Conservation (phyloP, 805 yeast genomes). For the Yamadazyma sp. region DNA sequence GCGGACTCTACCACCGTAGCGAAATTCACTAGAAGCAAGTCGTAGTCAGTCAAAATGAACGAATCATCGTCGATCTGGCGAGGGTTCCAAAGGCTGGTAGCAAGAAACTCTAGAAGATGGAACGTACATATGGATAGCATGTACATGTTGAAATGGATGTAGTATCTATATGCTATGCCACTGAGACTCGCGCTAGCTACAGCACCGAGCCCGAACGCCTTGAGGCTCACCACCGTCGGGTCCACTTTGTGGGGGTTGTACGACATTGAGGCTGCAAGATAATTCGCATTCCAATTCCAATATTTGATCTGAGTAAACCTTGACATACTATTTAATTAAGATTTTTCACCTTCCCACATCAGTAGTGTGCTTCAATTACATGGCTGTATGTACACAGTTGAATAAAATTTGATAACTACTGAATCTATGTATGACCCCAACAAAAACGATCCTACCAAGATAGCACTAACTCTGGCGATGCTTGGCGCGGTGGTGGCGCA, state of each 20-base stretch:
- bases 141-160: conserved; percentile 32
- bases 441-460: neutral
- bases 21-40: conserved; percentile 25
- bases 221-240: conserved; percentile 29
- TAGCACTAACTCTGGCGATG: conserved; percentile 6
- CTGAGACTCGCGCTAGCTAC: conserved; percentile 20
- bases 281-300: no score
- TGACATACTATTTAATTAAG: no score
- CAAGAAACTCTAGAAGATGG: conserved; percentile 79
- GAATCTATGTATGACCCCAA: conserved; percentile 1
- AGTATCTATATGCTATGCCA: neutral
- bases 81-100: conserved; percentile 75
- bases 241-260: conserved; percentile 30
- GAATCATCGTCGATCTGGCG: conserved; percentile 65
- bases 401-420: no score
- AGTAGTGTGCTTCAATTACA: no score
- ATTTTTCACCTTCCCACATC: no score
- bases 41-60: conserved; percentile 33
- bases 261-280: neutral
- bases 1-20: conserved; percentile 21
- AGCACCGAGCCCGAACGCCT: conserved; percentile 34
- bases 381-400: no score
- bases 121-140: conserved; percentile 55
- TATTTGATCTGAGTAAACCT: no score
- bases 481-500: conserved; percentile 21